Evolutionary conservation across 1,139 yeast species (phyloP).

Genomic region (Lodderomyces orthopsilosis): DNA sequence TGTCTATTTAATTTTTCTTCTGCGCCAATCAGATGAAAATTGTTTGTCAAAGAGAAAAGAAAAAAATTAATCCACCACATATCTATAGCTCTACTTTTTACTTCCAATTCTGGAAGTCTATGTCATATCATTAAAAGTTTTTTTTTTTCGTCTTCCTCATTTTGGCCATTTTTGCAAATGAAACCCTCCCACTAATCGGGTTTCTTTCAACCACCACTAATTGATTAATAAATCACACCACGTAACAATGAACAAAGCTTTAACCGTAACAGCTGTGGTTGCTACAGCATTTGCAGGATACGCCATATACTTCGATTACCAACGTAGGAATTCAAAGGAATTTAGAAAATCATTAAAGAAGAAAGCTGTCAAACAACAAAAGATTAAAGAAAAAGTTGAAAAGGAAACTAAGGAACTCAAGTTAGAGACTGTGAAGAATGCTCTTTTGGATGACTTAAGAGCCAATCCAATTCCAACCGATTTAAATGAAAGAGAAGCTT

Average conservation of each 20-base stretch:
- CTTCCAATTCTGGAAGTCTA: slow-evolving; percentile 10
- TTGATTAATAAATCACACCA: background rate
- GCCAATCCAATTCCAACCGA: slow-evolving; percentile 76
- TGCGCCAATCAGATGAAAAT: slow-evolving; percentile 13
- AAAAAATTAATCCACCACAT: background rate
- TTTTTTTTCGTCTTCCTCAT: slow-evolving; percentile 1
- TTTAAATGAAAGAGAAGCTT: slow-evolving; percentile 65
- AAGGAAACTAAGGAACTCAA: slow-evolving; percentile 60
- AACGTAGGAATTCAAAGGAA: slow-evolving; percentile 76
- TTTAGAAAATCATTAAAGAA: slow-evolving; percentile 77
- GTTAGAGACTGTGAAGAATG: slow-evolving; percentile 57
- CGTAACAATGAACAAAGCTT: slow-evolving; percentile 35
- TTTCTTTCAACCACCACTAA: background rate
- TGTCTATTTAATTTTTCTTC: slow-evolving; percentile 3
- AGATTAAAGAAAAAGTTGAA: slow-evolving; percentile 53
- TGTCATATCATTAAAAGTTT: background rate
- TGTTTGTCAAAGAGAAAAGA: slow-evolving; percentile 5
- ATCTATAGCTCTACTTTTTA: background rate
- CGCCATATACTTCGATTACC: slow-evolving; percentile 86
- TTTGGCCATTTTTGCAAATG: background rate
- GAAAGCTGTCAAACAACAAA: slow-evolving; percentile 57
- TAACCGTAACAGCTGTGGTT: slow-evolving; percentile 51
- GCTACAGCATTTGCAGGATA: slow-evolving; percentile 66
- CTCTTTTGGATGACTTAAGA: slow-evolving; percentile 61
- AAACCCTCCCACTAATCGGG: background rate